phyloP scores from a whole-genome alignment of 2,329 filamentous ascomycete genomes.

The Stachybotrys echinatus region DNA sequence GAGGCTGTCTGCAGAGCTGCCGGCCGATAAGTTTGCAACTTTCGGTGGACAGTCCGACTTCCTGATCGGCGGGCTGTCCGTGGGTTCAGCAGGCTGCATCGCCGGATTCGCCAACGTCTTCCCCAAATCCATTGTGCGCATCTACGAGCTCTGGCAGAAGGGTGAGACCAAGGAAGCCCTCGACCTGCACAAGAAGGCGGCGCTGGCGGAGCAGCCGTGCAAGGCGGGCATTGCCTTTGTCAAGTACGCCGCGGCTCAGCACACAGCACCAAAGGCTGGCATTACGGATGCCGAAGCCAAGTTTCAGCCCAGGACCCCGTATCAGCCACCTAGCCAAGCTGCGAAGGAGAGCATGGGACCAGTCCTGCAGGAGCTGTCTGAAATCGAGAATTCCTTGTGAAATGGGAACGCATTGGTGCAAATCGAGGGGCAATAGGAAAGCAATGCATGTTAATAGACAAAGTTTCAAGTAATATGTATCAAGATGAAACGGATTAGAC shows the following conservation, averaged over 20 bases:
- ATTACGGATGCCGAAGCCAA: slow-evolving; percentile 54
- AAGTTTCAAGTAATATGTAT: too few species aligned
- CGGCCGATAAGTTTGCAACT: slow-evolving; percentile 53
- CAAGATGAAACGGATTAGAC: too few species aligned
- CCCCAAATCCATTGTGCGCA: slow-evolving; percentile 47
- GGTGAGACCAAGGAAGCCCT: slow-evolving; percentile 55
- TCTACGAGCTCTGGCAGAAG: slow-evolving; percentile 57
- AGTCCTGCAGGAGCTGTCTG: slow-evolving; percentile 35
- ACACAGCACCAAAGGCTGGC: slow-evolving; percentile 52
- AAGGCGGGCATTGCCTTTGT: slow-evolving; percentile 62
- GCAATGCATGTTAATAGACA: too few species aligned
- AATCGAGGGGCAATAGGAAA: too few species aligned
- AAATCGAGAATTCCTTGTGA: slow-evolving; percentile 27
- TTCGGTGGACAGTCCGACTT: slow-evolving; percentile 73
- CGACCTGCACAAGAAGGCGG: slow-evolving; percentile 54
- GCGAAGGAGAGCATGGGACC: slow-evolving; percentile 33
- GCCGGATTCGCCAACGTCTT: slow-evolving; percentile 60
- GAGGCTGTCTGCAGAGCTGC: slow-evolving; percentile 47
- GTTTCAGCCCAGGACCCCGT: slow-evolving; percentile 57
- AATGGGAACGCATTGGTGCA: too few species aligned
- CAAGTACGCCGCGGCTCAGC: slow-evolving; percentile 63
- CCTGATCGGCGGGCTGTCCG: slow-evolving; percentile 53
- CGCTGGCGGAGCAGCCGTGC: slow-evolving; percentile 59
- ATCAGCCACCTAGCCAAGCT: slow-evolving; percentile 41
- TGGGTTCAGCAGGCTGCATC: slow-evolving; percentile 55